Conservation (phyloP, 2,329 filamentous ascomycete genomes). For the Cladosporium sp. region DNA sequence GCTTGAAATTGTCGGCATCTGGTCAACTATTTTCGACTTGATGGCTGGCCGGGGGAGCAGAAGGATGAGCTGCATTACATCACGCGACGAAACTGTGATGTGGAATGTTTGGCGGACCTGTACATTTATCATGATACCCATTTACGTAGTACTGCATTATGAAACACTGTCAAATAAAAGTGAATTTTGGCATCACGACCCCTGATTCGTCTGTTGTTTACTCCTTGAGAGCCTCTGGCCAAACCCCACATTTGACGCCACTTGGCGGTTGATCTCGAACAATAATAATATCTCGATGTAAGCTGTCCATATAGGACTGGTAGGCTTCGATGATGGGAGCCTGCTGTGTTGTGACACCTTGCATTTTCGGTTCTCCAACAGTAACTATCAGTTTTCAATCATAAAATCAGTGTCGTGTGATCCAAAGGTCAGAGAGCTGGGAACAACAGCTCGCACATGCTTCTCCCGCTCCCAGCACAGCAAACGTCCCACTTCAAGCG, state of each 20-base stretch:
- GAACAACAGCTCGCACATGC: neutral
- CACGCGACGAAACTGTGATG: neutral
- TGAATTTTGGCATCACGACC: neutral
- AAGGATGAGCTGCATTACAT: too few species aligned
- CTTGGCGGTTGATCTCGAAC: neutral
- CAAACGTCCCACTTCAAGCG: slow-evolving; percentile 6
- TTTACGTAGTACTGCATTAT: slow-evolving; percentile 5
- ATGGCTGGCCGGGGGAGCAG: too few species aligned
- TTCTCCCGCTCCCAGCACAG: neutral
- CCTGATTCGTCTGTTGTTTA: slow-evolving; percentile 5
- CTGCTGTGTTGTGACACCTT: too few species aligned
- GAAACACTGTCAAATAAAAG: neutral
- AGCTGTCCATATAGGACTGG: neutral
- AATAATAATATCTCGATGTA: neutral
- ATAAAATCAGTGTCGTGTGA: too few species aligned
- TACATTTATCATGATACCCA: slow-evolving; percentile 11
- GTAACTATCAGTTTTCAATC: too few species aligned
- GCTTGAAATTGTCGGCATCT: neutral
- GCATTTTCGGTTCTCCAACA: too few species aligned
- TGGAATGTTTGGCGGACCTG: neutral
- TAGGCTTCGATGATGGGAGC: too few species aligned
- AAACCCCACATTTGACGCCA: slow-evolving; percentile 4
- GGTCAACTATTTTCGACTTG: neutral
- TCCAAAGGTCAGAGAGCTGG: neutral
- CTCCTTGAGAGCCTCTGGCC: too few species aligned